A percentile compares a stretch with the other conserved stretches of the same genome.
Evolutionary conservation across 2,329 filamentous ascomycete genomes (phyloP).

Genomic region (Fusarium papillatum): DNA sequence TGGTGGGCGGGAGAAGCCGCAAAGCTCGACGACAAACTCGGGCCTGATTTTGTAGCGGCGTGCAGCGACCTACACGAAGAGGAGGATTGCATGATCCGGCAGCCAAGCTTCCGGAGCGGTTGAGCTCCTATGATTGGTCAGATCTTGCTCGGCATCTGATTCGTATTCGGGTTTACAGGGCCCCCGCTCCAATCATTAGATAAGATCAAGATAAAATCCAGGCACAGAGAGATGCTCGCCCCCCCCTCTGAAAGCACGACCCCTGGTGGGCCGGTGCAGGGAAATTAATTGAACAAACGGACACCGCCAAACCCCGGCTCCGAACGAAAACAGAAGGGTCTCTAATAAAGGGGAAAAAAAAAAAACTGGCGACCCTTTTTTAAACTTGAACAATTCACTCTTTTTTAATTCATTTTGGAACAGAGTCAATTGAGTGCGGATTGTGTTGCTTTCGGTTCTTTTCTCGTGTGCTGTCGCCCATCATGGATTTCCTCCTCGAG

Average conservation of each 20-base stretch:
- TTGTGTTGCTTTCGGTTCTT: background rate
- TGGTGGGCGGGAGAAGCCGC: slow-evolving; percentile 36
- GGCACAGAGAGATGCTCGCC: slow-evolving; percentile 27
- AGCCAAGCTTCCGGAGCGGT: slow-evolving; percentile 18
- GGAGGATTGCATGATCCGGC: slow-evolving; percentile 42
- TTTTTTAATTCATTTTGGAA: background rate
- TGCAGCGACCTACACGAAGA: slow-evolving; percentile 34
- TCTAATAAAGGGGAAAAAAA: slow-evolving; percentile 27
- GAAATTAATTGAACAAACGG: slow-evolving; percentile 4
- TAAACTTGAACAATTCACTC: slow-evolving; percentile 3
- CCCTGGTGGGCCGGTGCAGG: slow-evolving; percentile 18
- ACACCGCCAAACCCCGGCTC: slow-evolving; percentile 8
- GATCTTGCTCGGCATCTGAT: slow-evolving; percentile 18
- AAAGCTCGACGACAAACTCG: slow-evolving; percentile 14
- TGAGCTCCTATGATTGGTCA: slow-evolving; percentile 1
- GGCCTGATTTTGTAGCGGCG: background rate
- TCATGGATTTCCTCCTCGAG: slow-evolving; percentile 57
- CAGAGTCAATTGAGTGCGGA: background rate
- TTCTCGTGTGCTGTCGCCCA: background rate
- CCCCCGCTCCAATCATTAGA: slow-evolving; percentile 39
- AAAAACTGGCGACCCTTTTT: background rate
- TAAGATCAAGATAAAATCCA: slow-evolving; percentile 42
- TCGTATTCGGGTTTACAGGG: slow-evolving; percentile 31
- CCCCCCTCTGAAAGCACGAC: slow-evolving; percentile 20
- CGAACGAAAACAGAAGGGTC: background rate